Base-by-base conservation (phyloP, 306 rosid species). In the Phaseolus lunatus region DNA sequence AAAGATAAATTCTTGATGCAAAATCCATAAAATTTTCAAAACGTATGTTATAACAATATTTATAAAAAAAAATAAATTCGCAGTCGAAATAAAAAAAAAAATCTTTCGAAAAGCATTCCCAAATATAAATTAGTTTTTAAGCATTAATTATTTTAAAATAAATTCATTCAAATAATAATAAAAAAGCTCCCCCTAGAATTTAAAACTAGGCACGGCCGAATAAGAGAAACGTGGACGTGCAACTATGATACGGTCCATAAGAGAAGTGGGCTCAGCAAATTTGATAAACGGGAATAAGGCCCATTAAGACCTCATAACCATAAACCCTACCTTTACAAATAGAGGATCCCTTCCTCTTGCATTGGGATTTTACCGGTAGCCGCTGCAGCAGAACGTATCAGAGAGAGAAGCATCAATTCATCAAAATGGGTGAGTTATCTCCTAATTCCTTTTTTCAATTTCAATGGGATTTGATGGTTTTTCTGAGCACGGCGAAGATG, bases 251-350 rank as follows among this genome's bases (percentile, higher is more conserved):
- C 14, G 44, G 27, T 20, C 50, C 50, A 39, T 11, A 65, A 39
- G 70, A 65, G 5, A 39, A 39, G 16, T 63, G 69, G 47, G 48
- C 69, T 63, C 9, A 39, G 8, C 0, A 22, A 3, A 14, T 43
- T 43, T 23, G 14, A 0, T 1, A 58, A 61, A 61, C 9, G 12
- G 24, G 27, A 64, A 23, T 3, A 26, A 27, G 35, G 62, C 61
- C 79, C 24, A 53, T 37, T 0, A 7, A 0, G 52, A 75, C 71
- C 71, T 6, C 80, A 47, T 4, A 67, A 75, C 12, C 31, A 22
- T 67, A 3, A 74, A 81, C 80, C 72, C 80, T 58, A 58, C 12
- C 54, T 20, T 13, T 81, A 75, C 77, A 75, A 81, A 67, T 81
- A 71, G 47, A 81, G 3, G 20, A 9, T 13, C 9, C 16, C 53